These are phyloP conservation scores for Byssochlamys sp. DNA, from an alignment of 2,329 filamentous ascomycete genomes.

Conservation along the genomic window DNA sequence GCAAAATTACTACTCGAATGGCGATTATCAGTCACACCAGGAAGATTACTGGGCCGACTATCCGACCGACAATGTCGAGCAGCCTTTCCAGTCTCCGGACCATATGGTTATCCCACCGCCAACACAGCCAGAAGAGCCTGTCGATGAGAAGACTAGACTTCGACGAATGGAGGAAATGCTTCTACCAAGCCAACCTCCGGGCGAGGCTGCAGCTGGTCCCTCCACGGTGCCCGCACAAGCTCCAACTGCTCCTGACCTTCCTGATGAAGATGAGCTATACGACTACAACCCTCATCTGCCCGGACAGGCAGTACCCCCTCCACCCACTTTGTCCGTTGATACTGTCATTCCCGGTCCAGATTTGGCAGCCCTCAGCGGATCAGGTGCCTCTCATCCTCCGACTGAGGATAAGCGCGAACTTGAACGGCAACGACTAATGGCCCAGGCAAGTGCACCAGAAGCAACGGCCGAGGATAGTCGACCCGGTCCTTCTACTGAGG, in stretches of 20 bases:
- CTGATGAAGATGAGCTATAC: constrained; percentile 46
- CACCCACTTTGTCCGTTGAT: constrained; percentile 19
- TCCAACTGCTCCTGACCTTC: constrained; percentile 37
- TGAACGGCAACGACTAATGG: constrained; percentile 55
- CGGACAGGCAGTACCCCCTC: constrained; percentile 11
- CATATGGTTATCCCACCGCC: constrained; percentile 29
- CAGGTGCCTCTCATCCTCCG: constrained; percentile 32
- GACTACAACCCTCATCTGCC: constrained; percentile 26
- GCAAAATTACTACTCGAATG: constrained; percentile 18
- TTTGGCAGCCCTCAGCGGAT: constrained; percentile 34
- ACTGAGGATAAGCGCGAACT: constrained; percentile 71
- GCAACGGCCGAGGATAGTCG: constrained; percentile 12
- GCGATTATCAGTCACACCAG: constrained; percentile 15
- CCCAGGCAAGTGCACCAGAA: constrained; percentile 54
- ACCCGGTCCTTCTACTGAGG: constrained; percentile 8
- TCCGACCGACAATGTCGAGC: constrained; percentile 14
- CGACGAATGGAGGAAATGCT: constrained; percentile 67
- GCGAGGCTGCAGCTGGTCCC: constrained; percentile 34
- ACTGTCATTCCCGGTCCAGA: constrained; percentile 22
- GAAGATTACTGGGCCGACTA: constrained; percentile 14
- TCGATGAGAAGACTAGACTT: constrained; percentile 74
- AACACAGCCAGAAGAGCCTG: constrained; percentile 47
- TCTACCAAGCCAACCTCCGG: constrained; percentile 68
- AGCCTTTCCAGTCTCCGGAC: constrained; percentile 15
- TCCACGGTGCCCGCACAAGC: constrained; percentile 30